Evolutionary conservation across 805 yeast species (phyloP).

Genomic region (Myxozyma neotropica): DNA sequence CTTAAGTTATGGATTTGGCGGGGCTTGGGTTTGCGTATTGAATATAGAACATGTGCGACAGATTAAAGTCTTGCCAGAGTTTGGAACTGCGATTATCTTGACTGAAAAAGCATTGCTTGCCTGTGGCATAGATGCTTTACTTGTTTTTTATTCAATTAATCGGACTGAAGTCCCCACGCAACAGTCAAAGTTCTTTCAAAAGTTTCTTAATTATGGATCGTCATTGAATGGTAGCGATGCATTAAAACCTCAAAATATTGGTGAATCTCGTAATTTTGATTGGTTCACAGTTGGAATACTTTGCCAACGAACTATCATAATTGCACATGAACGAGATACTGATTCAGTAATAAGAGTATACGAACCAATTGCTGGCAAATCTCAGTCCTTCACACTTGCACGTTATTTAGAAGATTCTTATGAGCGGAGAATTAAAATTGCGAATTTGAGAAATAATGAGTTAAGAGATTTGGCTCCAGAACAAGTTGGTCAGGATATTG

Average conservation of each 20-base stretch:
- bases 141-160: neutral
- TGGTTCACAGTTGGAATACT: constrained; percentile 63
- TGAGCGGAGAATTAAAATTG: constrained; percentile 1
- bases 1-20: constrained; percentile 43
- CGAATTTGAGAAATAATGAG: neutral
- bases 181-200: neutral
- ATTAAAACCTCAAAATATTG: constrained; percentile 48
- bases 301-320: constrained; percentile 19
- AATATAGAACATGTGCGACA: constrained; percentile 57
- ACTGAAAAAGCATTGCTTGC: constrained; percentile 60
- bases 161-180: neutral
- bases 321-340: constrained; percentile 45
- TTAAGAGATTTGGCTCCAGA: neutral
- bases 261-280: constrained; percentile 48
- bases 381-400: neutral
- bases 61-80: constrained; percentile 59
- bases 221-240: neutral
- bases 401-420: neutral
- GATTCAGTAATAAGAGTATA: constrained; percentile 64
- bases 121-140: neutral
- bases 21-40: constrained; percentile 60
- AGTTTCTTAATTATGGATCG: neutral
- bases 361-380: constrained; percentile 52
- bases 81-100: constrained; percentile 59
- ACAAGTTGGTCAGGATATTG: constrained; percentile 41